Evolutionary conservation across 2,329 filamentous ascomycete genomes (phyloP).

Genomic region (Apiospora marii): DNA sequence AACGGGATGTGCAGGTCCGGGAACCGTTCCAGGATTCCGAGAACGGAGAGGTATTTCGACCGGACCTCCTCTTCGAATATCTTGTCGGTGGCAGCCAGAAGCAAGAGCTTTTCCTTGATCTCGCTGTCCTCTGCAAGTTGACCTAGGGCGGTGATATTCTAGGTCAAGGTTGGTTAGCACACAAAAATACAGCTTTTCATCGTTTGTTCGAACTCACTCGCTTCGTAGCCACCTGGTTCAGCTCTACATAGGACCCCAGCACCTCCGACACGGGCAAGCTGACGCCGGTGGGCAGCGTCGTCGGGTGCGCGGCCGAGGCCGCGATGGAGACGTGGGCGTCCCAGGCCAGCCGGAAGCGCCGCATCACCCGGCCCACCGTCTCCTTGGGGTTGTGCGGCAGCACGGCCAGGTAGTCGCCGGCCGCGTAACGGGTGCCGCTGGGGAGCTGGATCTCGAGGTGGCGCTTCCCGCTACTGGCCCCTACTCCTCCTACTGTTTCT

Average conservation of each 20-base stretch:
- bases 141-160: conserved; percentile 49
- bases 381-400: conserved; percentile 73
- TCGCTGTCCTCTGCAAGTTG: conserved; percentile 37
- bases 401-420: conserved; percentile 80
- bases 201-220: conserved; percentile 51
- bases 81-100: conserved; percentile 53
- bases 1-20: conserved; percentile 67
- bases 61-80: conserved; percentile 56
- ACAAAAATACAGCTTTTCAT: neutral
- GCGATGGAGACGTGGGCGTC: conserved; percentile 72
- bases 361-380: conserved; percentile 69
- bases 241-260: conserved; percentile 75
- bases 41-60: conserved; percentile 66
- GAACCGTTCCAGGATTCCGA: conserved; percentile 75
- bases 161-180: neutral
- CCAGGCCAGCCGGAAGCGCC: conserved; percentile 71
- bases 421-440: conserved; percentile 68
- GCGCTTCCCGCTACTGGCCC: conserved; percentile 63
- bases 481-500: conserved; percentile 51
- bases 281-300: conserved; percentile 60
- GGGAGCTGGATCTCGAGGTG: conserved; percentile 75
- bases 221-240: conserved; percentile 76
- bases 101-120: conserved; percentile 50
- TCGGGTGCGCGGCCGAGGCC: conserved; percentile 47
- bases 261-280: conserved; percentile 69